Evolutionary conservation across 306 rosid species (phyloP).

Genomic region (Trifolium pratense): DNA sequence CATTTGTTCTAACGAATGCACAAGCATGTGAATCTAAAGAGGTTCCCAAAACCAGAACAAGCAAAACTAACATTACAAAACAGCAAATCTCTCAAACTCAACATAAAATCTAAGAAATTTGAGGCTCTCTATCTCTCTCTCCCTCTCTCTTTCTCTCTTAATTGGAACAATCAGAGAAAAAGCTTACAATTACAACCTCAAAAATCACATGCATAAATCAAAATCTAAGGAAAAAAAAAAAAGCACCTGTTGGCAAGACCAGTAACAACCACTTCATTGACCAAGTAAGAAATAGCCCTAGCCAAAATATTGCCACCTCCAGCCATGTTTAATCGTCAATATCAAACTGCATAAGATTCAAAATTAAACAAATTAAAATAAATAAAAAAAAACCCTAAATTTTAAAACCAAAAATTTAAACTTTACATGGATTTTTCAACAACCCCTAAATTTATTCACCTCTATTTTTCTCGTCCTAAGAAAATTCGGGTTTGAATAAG

Average conservation of each 20-base stretch:
- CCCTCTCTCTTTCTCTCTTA: neutral
- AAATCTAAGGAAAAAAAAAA: neutral
- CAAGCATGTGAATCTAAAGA: neutral
- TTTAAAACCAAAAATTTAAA: neutral
- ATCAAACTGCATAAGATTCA: slow-evolving; percentile 42
- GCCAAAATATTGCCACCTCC: slow-evolving; percentile 51
- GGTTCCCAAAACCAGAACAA: neutral
- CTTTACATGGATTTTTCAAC: neutral
- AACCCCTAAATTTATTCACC: neutral
- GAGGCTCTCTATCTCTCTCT: neutral
- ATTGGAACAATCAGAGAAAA: neutral
- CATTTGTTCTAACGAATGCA: neutral
- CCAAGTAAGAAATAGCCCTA: slow-evolving; percentile 51
- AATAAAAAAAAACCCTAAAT: neutral
- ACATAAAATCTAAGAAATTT: neutral
- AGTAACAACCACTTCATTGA: slow-evolving; percentile 55
- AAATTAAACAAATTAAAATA: neutral
- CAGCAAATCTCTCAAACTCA: slow-evolving; percentile 34
- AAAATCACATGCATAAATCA: slow-evolving; percentile 1
- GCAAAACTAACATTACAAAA: neutral
- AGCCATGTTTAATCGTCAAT: slow-evolving; percentile 47
- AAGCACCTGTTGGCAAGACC: slow-evolving; percentile 59
- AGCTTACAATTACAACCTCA: slow-evolving; percentile 21
- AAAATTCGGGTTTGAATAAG: neutral
- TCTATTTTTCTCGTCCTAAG: neutral